Conservation (phyloP, 768 basidiomycete species). For the Kwoniella sp. region DNA sequence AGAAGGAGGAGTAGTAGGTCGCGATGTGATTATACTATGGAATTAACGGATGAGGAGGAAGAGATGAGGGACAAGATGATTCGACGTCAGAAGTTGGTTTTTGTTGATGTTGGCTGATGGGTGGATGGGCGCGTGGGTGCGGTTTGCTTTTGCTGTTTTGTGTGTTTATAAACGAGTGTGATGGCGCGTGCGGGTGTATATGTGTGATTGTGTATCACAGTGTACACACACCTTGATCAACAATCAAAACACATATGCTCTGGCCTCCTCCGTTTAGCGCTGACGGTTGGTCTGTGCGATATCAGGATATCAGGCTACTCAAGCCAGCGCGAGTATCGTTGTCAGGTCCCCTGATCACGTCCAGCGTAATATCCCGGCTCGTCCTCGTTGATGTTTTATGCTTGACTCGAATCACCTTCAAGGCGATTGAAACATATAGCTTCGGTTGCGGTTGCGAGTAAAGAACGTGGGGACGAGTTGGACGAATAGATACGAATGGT, state of each 20-base stretch:
- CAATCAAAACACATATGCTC: background rate
- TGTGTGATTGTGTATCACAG: too few species aligned
- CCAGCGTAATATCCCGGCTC: background rate
- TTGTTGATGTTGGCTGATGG: too few species aligned
- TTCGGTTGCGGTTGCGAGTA: too few species aligned
- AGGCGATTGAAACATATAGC: background rate
- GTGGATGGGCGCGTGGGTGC: too few species aligned
- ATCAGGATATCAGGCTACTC: background rate
- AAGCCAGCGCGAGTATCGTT: background rate
- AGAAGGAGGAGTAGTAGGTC: too few species aligned
- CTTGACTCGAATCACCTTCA: background rate
- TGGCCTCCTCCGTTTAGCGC: too few species aligned
- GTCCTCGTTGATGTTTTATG: background rate
- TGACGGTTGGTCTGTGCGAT: background rate
- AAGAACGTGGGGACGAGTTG: constrained; percentile 10
- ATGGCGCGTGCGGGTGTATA: background rate
- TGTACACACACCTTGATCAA: background rate
- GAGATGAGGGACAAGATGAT: too few species aligned
- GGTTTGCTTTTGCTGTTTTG: too few species aligned
- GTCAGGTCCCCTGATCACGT: background rate
- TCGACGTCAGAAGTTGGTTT: too few species aligned
- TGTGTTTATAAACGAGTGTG: background rate
- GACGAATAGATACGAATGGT: background rate
- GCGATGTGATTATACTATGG: too few species aligned
- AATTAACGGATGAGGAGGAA: too few species aligned